Percentiles rank a stretch among this genome's conserved stretches.
These are phyloP conservation scores for Malus sylvestris DNA, from an alignment of 306 rosid species.

Conservation along the genomic window DNA sequence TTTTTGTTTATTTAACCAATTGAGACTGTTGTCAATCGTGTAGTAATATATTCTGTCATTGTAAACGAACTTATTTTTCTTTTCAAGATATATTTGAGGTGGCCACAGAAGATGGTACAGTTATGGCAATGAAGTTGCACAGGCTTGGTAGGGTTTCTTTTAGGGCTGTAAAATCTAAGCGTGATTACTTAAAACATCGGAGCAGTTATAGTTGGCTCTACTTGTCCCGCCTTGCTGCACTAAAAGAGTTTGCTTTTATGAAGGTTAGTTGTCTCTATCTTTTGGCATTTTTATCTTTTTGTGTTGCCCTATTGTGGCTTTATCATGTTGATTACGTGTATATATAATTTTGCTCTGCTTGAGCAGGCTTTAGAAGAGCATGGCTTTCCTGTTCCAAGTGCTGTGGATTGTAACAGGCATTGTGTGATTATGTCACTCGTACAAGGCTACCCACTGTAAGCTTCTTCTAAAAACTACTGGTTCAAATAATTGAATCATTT, in stretches of 20 bases:
- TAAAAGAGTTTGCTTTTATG: slow-evolving; percentile 90
- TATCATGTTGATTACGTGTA: slow-evolving; percentile 7
- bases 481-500: neutral
- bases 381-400: slow-evolving; percentile 78
- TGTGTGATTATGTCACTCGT: slow-evolving; percentile 89
- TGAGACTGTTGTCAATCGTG: neutral
- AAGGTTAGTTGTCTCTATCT: slow-evolving; percentile 38
- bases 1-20: neutral
- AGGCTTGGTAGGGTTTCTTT: slow-evolving; percentile 91
- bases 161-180: slow-evolving; percentile 91
- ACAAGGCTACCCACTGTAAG: slow-evolving; percentile 90
- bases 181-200: slow-evolving; percentile 84
- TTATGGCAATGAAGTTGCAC: slow-evolving; percentile 81
- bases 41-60: neutral
- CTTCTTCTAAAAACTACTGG: neutral
- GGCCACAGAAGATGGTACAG: slow-evolving; percentile 76
- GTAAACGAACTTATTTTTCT: slow-evolving; percentile 11
- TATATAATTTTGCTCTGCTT: slow-evolving; percentile 5
- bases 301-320: neutral
- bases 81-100: slow-evolving; percentile 86
- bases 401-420: slow-evolving; percentile 77
- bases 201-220: slow-evolving; percentile 88
- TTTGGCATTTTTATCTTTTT: neutral
- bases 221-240: slow-evolving; percentile 89
- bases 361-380: slow-evolving; percentile 82